phyloP scores from a whole-genome alignment of 306 rosid genomes.

The Amphicarpaea edgeworthii region DNA sequence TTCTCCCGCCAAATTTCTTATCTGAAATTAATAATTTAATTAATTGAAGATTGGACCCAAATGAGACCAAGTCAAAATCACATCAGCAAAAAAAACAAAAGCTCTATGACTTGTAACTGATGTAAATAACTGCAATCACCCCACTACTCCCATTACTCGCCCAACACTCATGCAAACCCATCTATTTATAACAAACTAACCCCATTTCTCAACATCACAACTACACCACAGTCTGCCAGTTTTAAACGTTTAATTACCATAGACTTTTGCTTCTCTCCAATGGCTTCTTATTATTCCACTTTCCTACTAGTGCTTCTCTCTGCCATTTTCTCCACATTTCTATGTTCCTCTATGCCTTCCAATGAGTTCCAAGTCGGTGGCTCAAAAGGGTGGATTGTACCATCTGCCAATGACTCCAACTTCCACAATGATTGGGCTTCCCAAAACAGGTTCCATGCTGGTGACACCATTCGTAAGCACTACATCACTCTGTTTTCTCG shows the following conservation, averaged over 20 bases:
- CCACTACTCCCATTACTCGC: slow-evolving; percentile 45
- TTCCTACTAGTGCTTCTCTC: slow-evolving; percentile 44
- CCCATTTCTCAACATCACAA: background rate
- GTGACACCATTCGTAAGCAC: slow-evolving; percentile 70
- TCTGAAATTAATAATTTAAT: background rate
- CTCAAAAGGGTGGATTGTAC: slow-evolving; percentile 74
- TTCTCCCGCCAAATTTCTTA: slow-evolving; percentile 20
- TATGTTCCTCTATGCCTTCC: slow-evolving; percentile 45
- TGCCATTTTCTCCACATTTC: slow-evolving; percentile 31
- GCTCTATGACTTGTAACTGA: background rate
- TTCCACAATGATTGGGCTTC: slow-evolving; percentile 88
- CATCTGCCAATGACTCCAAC: slow-evolving; percentile 68
- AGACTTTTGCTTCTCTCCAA: slow-evolving; percentile 3
- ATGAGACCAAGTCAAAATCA: slow-evolving; percentile 21
- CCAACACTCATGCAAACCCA: slow-evolving; percentile 29
- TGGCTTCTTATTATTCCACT: slow-evolving; percentile 42
- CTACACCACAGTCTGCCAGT: slow-evolving; percentile 1
- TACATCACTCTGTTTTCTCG: background rate
- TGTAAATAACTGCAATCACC: slow-evolving; percentile 37
- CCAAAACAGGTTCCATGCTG: slow-evolving; percentile 69
- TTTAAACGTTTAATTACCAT: too few relatives aligned
- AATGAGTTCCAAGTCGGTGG: slow-evolving; percentile 84
- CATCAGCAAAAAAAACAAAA: background rate
- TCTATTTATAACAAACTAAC: slow-evolving; percentile 38
- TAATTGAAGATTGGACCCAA: background rate